Conservation (phyloP, 2,329 filamentous ascomycete genomes). For the Geoglossum cookeanum region DNA sequence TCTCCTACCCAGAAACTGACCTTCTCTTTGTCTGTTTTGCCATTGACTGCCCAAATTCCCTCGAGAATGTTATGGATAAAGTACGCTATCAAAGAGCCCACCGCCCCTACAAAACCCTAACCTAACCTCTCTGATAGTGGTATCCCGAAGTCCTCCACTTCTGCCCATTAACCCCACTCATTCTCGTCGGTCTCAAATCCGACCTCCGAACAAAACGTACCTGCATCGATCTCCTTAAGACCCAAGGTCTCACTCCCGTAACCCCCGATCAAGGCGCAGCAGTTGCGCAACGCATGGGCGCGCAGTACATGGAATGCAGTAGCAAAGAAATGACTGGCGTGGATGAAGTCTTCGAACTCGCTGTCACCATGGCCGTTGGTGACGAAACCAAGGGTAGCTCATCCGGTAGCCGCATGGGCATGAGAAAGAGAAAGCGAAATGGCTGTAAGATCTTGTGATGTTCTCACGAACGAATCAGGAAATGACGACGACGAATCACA, state of each 20-base stretch:
- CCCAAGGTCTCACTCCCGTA: conserved; percentile 87
- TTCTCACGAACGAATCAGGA: conserved; percentile 6
- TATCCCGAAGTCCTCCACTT: conserved; percentile 98
- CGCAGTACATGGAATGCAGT: conserved; percentile 93
- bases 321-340: conserved; percentile 95
- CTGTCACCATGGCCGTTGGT: conserved; percentile 75
- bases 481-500: conserved; percentile 13
- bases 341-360: conserved; percentile 86
- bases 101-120: conserved; percentile 6
- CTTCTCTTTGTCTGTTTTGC: conserved; percentile 97
- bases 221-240: conserved; percentile 97
- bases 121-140: conserved; percentile 44
- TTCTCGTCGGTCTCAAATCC: conserved; percentile 91
- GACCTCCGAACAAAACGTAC: conserved; percentile 89
- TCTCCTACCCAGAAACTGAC: conserved; percentile 96
- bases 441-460: conserved; percentile 59
- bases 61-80: conserved; percentile 98
- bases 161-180: conserved; percentile 88
- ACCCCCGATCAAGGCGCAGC: conserved; percentile 74
- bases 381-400: conserved; percentile 23
- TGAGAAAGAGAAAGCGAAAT: conserved; percentile 63
- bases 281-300: conserved; percentile 85
- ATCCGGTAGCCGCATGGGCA: background rate
- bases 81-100: conserved; percentile 29
- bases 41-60: conserved; percentile 93